Evolutionary conservation across 2,329 filamentous ascomycete species (phyloP).

Genomic region (Sclerotinia glacialis): DNA sequence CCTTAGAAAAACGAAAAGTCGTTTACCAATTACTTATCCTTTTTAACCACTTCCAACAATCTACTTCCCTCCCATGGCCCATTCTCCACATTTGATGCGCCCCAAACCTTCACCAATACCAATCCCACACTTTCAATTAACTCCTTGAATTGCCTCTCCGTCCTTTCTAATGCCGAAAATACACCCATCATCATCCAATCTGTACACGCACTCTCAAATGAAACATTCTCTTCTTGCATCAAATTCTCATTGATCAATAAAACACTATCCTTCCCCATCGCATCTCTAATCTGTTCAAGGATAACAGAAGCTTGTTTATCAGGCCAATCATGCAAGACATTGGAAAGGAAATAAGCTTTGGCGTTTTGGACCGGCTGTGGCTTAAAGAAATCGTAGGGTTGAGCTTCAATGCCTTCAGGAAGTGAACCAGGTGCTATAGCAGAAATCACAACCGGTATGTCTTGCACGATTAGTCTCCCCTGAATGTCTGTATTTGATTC

Average conservation of each 20-base stretch:
- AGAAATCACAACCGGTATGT: slow-evolving; percentile 4
- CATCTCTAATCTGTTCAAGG: slow-evolving; percentile 7
- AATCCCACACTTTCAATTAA: not conserved
- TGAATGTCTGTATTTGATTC: not conserved
- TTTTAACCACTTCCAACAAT: slow-evolving; percentile 15
- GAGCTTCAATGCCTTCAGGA: slow-evolving; percentile 6
- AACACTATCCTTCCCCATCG: slow-evolving; percentile 2
- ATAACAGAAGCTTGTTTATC: slow-evolving; percentile 13
- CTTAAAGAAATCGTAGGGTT: slow-evolving; percentile 9
- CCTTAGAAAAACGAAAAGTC: not conserved
- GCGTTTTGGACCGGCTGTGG: not conserved
- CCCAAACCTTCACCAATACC: slow-evolving; percentile 3
- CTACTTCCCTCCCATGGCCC: not conserved
- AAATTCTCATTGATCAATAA: slow-evolving; percentile 17
- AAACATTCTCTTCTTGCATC: slow-evolving; percentile 5
- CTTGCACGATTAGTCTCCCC: slow-evolving; percentile 17
- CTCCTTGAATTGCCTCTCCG: slow-evolving; percentile 1
- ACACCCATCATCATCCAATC: slow-evolving; percentile 13
- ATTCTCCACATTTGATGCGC: not conserved
- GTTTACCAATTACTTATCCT: not conserved
- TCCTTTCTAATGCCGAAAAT: slow-evolving; percentile 18
- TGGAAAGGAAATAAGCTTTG: slow-evolving; percentile 15
- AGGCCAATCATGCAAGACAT: slow-evolving; percentile 17
- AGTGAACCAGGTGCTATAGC: not conserved
- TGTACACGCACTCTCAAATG: not conserved